Evolutionary conservation across 495 filamentous ascomycete species (phyloP).

Genomic region (Penicillium silybi): DNA sequence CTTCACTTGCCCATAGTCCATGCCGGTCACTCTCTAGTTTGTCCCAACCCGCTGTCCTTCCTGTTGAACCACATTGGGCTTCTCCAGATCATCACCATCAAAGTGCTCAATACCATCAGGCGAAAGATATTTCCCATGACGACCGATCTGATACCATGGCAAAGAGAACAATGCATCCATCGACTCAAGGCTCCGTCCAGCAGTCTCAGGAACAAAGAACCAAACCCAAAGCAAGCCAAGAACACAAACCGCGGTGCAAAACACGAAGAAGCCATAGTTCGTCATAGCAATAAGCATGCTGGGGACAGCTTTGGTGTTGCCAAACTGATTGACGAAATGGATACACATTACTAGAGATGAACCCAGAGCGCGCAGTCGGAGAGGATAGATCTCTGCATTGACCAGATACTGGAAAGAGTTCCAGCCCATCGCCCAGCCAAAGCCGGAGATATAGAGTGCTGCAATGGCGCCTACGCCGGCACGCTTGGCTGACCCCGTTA

Average conservation of each 20-base stretch:
- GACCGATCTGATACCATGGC: slow-evolving; percentile 61
- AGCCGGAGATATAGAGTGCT: slow-evolving; percentile 53
- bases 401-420: slow-evolving; percentile 66
- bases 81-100: too few relatives aligned
- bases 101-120: too few relatives aligned
- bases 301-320: slow-evolving; percentile 45
- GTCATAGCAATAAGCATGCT: slow-evolving; percentile 47
- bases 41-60: too few relatives aligned
- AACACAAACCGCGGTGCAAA: slow-evolving; percentile 57
- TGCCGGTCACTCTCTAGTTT: too few relatives aligned
- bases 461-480: slow-evolving; percentile 47
- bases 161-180: slow-evolving; percentile 65
- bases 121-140: slow-evolving; percentile 33
- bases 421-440: slow-evolving; percentile 65
- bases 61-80: too few relatives aligned
- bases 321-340: slow-evolving; percentile 63
- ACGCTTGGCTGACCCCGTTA: not conserved
- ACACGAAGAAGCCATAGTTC: slow-evolving; percentile 59
- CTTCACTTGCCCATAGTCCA: too few relatives aligned
- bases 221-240: slow-evolving; percentile 54
- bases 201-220: slow-evolving; percentile 39
- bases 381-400: slow-evolving; percentile 62
- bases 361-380: slow-evolving; percentile 26
- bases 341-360: slow-evolving; percentile 33
- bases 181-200: slow-evolving; percentile 33